These are phyloP conservation scores for Trypanosoma conorhini DNA, from an alignment of 208 protist genomes.

Conservation along the genomic window DNA sequence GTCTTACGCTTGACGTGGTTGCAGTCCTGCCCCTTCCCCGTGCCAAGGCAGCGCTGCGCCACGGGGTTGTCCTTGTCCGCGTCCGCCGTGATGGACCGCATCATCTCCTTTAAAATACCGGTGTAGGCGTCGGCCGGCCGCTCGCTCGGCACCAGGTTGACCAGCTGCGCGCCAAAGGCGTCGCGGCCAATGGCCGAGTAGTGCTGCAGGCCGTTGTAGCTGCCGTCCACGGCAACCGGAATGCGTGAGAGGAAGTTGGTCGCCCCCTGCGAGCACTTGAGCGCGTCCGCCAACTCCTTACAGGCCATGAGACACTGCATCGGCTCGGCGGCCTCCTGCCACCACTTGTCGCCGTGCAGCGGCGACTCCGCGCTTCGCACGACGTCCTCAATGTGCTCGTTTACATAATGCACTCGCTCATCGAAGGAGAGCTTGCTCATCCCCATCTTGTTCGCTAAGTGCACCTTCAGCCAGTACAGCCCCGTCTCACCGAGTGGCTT, in stretches of 20 bases:
- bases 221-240: constrained; percentile 97
- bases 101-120: constrained; percentile 94
- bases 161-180: constrained; percentile 91
- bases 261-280: constrained; percentile 88
- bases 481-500: constrained; percentile 94
- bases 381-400: constrained; percentile 92
- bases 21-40: constrained; percentile 79
- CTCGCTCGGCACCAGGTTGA: constrained; percentile 95
- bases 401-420: constrained; percentile 94
- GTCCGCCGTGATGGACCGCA: constrained; percentile 83
- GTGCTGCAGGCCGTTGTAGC: constrained; percentile 99
- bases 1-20: constrained; percentile 96
- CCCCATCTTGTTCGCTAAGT: constrained; percentile 98
- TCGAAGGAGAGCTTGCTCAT: constrained; percentile 96
- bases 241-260: constrained; percentile 90
- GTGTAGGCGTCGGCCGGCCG: constrained; percentile 97
- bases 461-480: constrained; percentile 98
- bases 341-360: constrained; percentile 88
- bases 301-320: constrained; percentile 96
- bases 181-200: constrained; percentile 99
- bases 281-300: constrained; percentile 94
- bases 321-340: constrained; percentile 95
- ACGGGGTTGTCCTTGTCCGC: constrained; percentile 78
- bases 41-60: constrained; percentile 84
- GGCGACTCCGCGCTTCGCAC: constrained; percentile 83